Evolutionary conservation across 306 rosid species (phyloP).

Genomic region (Acmispon strigosus): DNA sequence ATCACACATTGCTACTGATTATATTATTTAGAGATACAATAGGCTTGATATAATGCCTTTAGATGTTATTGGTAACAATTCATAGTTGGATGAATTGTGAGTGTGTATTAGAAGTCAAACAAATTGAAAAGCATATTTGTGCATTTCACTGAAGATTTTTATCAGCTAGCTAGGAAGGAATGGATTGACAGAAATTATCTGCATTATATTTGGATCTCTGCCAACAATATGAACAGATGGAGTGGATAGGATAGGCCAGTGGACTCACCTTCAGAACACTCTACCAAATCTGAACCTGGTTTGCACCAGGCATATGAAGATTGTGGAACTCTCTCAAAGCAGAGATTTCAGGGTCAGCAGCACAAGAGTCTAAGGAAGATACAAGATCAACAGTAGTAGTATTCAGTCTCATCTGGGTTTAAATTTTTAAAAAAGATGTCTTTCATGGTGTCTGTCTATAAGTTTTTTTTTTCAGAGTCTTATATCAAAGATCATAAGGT

Average conservation of each 20-base stretch:
- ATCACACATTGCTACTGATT: neutral
- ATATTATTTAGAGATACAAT: constrained; percentile 14
- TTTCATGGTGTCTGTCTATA: too few relatives aligned
- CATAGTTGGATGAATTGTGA: neutral
- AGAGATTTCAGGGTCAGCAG: constrained; percentile 68
- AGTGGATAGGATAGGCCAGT: neutral
- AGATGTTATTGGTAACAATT: constrained; percentile 7
- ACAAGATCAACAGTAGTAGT: too few relatives aligned
- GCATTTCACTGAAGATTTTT: neutral
- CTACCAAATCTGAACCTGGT: constrained; percentile 52
- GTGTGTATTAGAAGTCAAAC: too few relatives aligned
- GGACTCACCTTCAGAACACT: constrained; percentile 64
- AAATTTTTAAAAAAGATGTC: too few relatives aligned
- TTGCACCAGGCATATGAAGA: constrained; percentile 69
- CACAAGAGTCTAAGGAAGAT: constrained; percentile 64
- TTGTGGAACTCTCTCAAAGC: constrained; percentile 78
- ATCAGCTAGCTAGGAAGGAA: neutral
- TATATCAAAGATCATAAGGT: too few relatives aligned
- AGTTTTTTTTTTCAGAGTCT: too few relatives aligned
- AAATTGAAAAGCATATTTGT: neutral
- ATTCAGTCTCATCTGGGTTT: too few relatives aligned
- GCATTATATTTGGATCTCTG: neutral
- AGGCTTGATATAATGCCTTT: neutral
- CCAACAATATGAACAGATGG: too few relatives aligned
- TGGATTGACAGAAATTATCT: neutral